Conservation (phyloP, 495 filamentous ascomycete genomes). For the Tuber aestivum region DNA sequence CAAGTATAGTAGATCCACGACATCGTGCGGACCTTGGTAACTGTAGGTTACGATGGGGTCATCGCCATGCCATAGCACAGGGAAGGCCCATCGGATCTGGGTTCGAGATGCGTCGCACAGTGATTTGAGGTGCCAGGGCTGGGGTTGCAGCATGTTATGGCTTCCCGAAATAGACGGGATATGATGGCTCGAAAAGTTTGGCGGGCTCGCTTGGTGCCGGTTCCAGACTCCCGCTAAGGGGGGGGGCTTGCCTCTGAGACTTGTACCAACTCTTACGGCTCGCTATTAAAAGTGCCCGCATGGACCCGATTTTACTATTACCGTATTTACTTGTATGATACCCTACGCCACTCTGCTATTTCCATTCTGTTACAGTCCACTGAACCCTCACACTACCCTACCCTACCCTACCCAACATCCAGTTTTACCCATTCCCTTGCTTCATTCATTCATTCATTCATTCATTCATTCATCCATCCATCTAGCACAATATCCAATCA, state of each 20-base stretch:
- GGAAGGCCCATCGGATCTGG: neutral
- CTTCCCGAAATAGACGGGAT: neutral
- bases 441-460: neutral
- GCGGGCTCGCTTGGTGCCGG: neutral
- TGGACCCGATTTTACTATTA: neutral
- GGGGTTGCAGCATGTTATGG: neutral
- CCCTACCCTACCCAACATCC: neutral
- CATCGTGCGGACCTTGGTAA: neutral
- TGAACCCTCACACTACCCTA: neutral
- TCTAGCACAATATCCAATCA: too few relatives aligned
- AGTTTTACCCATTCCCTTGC: neutral
- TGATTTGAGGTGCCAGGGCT: neutral
- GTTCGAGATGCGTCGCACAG: neutral
- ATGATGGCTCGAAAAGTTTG: neutral
- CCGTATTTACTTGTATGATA: neutral
- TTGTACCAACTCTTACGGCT: neutral
- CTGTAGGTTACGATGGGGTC: neutral
- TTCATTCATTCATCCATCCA: neutral
- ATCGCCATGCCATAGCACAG: neutral
- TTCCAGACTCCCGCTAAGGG: neutral
- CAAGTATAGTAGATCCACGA: neutral
- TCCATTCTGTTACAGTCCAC: neutral
- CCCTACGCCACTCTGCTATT: neutral
- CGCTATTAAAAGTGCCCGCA: neutral
- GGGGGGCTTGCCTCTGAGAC: neutral